A percentile compares a stretch with the other conserved stretches of the same genome.
Evolutionary conservation across 345 rosid species (phyloP).

Genomic region (Noccaea bulbosa): DNA sequence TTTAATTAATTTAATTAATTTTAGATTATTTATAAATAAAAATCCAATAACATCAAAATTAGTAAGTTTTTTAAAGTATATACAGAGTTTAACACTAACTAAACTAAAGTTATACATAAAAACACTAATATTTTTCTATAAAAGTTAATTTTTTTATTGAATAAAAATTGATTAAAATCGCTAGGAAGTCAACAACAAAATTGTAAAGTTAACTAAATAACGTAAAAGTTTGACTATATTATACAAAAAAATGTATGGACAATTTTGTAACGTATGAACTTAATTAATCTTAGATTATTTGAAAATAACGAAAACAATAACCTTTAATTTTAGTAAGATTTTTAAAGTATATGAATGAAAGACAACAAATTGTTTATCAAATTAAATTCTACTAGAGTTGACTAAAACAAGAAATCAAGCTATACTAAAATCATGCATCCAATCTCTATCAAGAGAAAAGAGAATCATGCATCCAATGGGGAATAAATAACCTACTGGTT

Average conservation of each 20-base stretch:
- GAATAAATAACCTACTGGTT: neutral
- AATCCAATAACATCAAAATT: neutral
- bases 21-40: neutral
- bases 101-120: too few species aligned
- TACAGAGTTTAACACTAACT: too few species aligned
- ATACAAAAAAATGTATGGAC: neutral
- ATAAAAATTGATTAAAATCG: neutral
- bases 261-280: neutral
- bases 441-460: neutral
- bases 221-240: neutral
- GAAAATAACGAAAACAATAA: neutral
- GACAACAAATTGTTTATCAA: neutral
- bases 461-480: slow-evolving; percentile 30
- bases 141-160: neutral
- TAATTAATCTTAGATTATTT: neutral
- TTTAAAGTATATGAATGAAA: neutral
- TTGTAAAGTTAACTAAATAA: neutral
- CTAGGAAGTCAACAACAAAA: neutral
- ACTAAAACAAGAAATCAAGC: neutral
- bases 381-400: slow-evolving; percentile 1
- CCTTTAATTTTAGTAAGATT: neutral
- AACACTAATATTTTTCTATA: too few species aligned
- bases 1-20: neutral
- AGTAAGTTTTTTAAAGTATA: neutral
- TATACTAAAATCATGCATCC: slow-evolving; percentile 14